phyloP scores from a whole-genome alignment of 148 eudicot genomes.

The Diospyros lotus region DNA sequence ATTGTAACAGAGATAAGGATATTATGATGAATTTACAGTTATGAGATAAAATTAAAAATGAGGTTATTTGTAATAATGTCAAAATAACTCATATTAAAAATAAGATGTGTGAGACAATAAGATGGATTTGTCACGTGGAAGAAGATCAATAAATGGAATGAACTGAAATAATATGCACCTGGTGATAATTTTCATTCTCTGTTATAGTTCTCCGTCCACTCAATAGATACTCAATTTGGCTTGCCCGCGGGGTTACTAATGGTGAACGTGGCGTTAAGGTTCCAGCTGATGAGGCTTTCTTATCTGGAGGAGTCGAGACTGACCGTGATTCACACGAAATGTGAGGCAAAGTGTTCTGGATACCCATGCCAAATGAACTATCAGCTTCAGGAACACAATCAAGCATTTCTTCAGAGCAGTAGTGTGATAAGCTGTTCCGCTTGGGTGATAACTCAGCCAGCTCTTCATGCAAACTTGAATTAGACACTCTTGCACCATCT shows the following conservation, averaged over 20 bases:
- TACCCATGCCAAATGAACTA: conserved; percentile 38
- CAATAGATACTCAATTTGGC: conserved; percentile 76
- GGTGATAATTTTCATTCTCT: conserved; percentile 81
- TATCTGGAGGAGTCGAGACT: conserved; percentile 29
- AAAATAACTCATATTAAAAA: too few species aligned
- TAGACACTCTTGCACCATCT: conserved; percentile 38
- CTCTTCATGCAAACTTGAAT: conserved; percentile 46
- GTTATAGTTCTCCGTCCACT: conserved; percentile 63
- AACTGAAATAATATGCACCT: conserved; percentile 38
- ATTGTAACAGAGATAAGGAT: too few species aligned
- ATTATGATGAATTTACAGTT: too few species aligned
- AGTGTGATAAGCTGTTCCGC: conserved; percentile 29
- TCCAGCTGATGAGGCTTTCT: conserved; percentile 57
- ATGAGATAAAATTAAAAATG: too few species aligned
- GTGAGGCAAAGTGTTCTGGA: conserved; percentile 28
- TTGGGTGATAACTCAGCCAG: conserved; percentile 50
- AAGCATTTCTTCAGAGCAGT: conserved; percentile 53
- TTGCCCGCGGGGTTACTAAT: conserved; percentile 68
- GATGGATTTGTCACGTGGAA: too few species aligned
- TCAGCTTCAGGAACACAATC: conserved; percentile 55
- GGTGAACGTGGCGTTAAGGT: conserved; percentile 93
- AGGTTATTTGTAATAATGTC: too few species aligned
- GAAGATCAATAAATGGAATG: not conserved
- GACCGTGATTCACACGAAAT: conserved; percentile 32
- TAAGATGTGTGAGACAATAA: too few species aligned